Evolutionary conservation across 1,139 yeast species (phyloP).

Genomic region (Pichia sp.): DNA sequence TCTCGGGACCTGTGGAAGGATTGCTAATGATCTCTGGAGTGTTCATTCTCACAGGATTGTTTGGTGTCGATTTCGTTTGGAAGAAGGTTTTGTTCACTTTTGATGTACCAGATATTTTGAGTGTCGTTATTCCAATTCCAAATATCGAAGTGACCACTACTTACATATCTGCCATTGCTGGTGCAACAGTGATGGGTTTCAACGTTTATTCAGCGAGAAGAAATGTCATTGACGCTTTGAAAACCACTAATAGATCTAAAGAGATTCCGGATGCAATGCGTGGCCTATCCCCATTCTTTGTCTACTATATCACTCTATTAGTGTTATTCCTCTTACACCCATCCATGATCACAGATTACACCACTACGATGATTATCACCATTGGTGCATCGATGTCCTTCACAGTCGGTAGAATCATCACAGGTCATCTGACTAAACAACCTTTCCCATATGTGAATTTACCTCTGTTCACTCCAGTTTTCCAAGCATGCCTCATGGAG

Average conservation of each 20-base stretch:
- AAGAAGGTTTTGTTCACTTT: conserved; percentile 27
- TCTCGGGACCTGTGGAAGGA: conserved; percentile 96
- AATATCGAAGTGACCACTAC: conserved; percentile 26
- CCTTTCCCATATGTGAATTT: conserved; percentile 65
- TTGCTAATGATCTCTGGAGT: conserved; percentile 55
- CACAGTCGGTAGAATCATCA: conserved; percentile 81
- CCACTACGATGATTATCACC: conserved; percentile 57
- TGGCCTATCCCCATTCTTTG: conserved; percentile 67
- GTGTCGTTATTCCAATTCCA: conserved; percentile 24
- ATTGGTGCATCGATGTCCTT: conserved; percentile 77
- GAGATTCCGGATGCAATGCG: conserved; percentile 36
- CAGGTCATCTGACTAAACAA: conserved; percentile 80
- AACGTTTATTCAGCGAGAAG: conserved; percentile 66
- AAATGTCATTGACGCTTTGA: conserved; percentile 56
- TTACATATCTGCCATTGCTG: conserved; percentile 32
- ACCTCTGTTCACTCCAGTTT: conserved; percentile 60
- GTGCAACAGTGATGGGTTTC: conserved; percentile 53
- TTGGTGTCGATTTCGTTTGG: conserved; percentile 66
- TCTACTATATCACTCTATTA: conserved; percentile 52
- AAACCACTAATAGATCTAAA: conserved; percentile 26
- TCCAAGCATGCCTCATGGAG: conserved; percentile 42
- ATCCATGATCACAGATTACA: conserved; percentile 33
- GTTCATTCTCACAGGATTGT: conserved; percentile 55
- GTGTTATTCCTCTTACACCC: conserved; percentile 36
- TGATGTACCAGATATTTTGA: conserved; percentile 28